A percentile compares a stretch with the other conserved stretches of the same genome.
These are phyloP conservation scores for Rickenella mellea DNA, from an alignment of 768 basidiomycete genomes.

Conservation along the genomic window DNA sequence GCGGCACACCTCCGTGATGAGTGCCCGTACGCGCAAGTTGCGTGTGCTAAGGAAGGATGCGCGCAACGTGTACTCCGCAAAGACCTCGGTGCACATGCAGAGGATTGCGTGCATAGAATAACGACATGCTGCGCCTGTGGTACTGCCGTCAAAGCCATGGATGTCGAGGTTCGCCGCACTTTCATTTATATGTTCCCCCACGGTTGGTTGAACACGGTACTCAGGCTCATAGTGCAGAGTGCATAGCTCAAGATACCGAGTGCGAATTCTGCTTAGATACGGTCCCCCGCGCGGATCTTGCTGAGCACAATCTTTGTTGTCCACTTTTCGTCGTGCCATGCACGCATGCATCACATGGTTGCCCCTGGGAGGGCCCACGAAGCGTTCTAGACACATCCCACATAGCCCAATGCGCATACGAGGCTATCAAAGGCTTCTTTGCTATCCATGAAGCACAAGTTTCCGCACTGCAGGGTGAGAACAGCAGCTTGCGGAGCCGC, in stretches of 20 bases:
- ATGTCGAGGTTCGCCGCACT: conserved; percentile 26
- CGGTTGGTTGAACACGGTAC: conserved; percentile 3
- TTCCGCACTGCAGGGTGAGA: conserved; percentile 47
- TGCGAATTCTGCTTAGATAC: conserved; percentile 34
- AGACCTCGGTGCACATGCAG: conserved; percentile 34
- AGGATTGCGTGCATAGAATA: conserved; percentile 25
- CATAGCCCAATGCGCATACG: conserved; percentile 40
- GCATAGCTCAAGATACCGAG: conserved; percentile 23
- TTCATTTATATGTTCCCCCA: conserved; percentile 1
- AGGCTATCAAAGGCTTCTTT: conserved; percentile 53
- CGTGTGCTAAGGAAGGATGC: conserved; percentile 42
- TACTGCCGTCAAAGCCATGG: conserved; percentile 20
- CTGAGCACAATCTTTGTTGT: conserved; percentile 30
- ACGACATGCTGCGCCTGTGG: conserved; percentile 32
- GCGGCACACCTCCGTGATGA: conserved; percentile 48
- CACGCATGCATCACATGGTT: conserved; percentile 38
- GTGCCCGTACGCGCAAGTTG: conserved; percentile 48
- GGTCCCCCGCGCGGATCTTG: conserved; percentile 23
- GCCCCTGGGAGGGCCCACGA: conserved; percentile 43
- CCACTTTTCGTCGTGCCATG: conserved; percentile 30
- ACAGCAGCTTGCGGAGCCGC: conserved; percentile 48
- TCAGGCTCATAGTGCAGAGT: conserved; percentile 31
- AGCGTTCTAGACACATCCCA: conserved; percentile 26
- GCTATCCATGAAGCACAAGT: conserved; percentile 23
- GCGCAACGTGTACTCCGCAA: conserved; percentile 31